Conservation (phyloP, 768 basidiomycete species). For the Phaeolepiota aurea region DNA sequence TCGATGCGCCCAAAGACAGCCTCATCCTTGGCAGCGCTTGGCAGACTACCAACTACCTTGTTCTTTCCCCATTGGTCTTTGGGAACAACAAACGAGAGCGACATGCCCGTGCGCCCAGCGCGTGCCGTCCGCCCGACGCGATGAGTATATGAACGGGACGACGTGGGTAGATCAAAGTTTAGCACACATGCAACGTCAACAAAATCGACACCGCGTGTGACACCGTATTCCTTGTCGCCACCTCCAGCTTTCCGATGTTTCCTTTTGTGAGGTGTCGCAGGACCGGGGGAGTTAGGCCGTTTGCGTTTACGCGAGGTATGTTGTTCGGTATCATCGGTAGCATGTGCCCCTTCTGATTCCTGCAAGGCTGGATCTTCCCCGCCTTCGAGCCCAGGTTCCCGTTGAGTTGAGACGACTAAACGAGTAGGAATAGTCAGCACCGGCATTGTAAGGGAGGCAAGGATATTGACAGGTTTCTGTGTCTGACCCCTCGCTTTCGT, state of each 20-base stretch:
- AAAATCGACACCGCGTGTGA: conserved; percentile 95
- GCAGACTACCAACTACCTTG: conserved; percentile 61
- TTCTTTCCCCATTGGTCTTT: conserved; percentile 61
- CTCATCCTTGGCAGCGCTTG: conserved; percentile 71
- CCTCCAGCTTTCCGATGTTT: conserved; percentile 34
- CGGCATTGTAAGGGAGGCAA: background rate
- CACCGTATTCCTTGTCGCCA: conserved; percentile 80
- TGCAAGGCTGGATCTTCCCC: conserved; percentile 1
- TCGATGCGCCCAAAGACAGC: conserved; percentile 69
- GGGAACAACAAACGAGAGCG: conserved; percentile 83
- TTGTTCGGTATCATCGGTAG: background rate
- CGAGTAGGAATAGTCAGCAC: conserved; percentile 1
- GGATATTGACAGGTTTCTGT: conserved; percentile 23
- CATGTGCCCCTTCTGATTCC: no score
- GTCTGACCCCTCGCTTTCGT: conserved; percentile 30
- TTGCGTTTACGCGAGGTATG: conserved; percentile 45
- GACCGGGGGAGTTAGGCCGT: conserved; percentile 32
- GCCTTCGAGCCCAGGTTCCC: conserved; percentile 21
- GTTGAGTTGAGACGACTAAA: conserved; percentile 50
- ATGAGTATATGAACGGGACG: conserved; percentile 86
- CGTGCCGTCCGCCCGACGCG: conserved; percentile 95
- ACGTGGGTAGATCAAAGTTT: conserved; percentile 94
- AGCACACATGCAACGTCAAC: conserved; percentile 94
- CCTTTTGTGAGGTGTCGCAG: conserved; percentile 27
- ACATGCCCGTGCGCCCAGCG: conserved; percentile 88